Evolutionary conservation across 495 filamentous ascomycete species (phyloP), one percentile per base, ranked within the genome.

Genomic region (Ascodesmis nigricans): DNA sequence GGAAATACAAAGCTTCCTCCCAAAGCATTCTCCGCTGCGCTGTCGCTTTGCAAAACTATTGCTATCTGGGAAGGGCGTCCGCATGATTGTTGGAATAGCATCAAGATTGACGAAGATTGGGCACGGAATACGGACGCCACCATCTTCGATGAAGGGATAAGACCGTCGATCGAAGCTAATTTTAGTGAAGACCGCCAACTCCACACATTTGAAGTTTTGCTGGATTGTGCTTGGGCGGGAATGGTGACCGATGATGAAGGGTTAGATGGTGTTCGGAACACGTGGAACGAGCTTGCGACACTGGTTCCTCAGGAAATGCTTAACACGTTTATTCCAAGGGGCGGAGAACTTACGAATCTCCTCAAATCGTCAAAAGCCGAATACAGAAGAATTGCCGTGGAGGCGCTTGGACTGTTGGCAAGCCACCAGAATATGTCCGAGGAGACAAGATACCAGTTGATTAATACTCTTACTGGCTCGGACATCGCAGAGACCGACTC

Each of bases 21-120:
- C 2, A 58, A 63, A 31, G 66, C 71, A 2, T 72, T 76, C 38
- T 56, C 67, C 14, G 56, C 71, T 19, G 68, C 76, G 15, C 55
- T 90, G 33, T 57, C 61, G 1, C 91, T 78, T 45, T 71, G 72
- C 40, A 71, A 71, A 20, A 68, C 71, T 15, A 66, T 82, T n/a
- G 55, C 90, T 2, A 61, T 90, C 21, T 64, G 75, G 43, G 61
- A 77, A 36, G 77, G 78, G 3, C 60, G 91, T 24, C 56, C 62
- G 5, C 61, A 63, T 3, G 47, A 53, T 0, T n/a, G n/a, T n/a
- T n/a, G n/a, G n/a, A 56, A 58, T 7, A 36, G 53, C 3, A 51
- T 75, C 11, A 65, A 64, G 5, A 56, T 81, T 22, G 73, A 90
- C 41, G 66, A 73, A 35, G 78, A 84, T 31, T 93, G 84, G 84